Conservation (phyloP, 306 rosid genomes). For the Hippophae tibetana region DNA sequence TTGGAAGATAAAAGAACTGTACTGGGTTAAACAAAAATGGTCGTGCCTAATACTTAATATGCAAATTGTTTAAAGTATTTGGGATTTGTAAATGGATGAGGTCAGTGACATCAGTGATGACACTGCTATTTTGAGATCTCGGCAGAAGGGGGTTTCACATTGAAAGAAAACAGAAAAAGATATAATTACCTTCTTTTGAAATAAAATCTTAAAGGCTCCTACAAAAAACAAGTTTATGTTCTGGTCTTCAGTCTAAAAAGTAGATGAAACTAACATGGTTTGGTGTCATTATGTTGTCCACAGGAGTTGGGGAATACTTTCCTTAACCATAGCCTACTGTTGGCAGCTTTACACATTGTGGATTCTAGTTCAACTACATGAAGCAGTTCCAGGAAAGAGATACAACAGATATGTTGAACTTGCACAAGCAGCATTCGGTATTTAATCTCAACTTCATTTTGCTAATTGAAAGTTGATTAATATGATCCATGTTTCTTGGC, state of each 20-base stretch:
- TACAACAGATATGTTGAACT: constrained; percentile 97
- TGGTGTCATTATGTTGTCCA: constrained; percentile 13
- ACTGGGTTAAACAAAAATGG: not conserved
- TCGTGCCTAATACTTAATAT: not conserved
- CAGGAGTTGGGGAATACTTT: constrained; percentile 98
- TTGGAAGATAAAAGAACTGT: not conserved
- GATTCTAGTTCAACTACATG: constrained; percentile 96
- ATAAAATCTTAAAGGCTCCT: not conserved
- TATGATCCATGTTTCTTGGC: not conserved
- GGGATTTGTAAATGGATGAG: constrained; percentile 1
- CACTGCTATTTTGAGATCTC: no score
- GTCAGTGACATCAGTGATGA: no score
- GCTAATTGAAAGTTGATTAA: not conserved
- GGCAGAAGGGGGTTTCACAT: no score
- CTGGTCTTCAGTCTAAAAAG: not conserved
- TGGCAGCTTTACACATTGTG: constrained; percentile 98
- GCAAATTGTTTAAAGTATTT: not conserved
- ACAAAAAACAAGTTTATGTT: not conserved
- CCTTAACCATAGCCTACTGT: constrained; percentile 73
- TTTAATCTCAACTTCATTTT: constrained; percentile 6
- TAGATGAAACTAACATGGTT: constrained; percentile 8
- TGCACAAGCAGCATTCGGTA: constrained; percentile 99
- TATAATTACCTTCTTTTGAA: not conserved
- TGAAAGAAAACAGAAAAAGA: not conserved
- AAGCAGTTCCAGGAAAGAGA: constrained; percentile 98